These are phyloP conservation scores for Rubia yunnanensis DNA, from an alignment of 257 asterid species.

Conservation along the genomic window DNA sequence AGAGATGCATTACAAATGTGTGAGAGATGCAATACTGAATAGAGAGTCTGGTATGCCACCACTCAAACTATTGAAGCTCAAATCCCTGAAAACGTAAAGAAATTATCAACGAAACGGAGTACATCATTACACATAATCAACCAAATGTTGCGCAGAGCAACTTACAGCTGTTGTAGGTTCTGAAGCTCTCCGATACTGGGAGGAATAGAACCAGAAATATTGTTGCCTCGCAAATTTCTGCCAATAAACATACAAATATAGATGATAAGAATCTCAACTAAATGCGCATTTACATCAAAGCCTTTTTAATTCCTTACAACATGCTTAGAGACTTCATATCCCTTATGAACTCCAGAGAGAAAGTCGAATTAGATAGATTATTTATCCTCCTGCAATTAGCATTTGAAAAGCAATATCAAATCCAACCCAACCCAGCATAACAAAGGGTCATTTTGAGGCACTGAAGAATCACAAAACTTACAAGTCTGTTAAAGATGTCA, in stretches of 20 bases:
- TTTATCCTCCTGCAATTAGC: constrained; percentile 64
- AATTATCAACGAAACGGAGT: background rate
- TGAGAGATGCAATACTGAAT: constrained; percentile 42
- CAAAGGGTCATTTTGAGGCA: constrained; percentile 2
- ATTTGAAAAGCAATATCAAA: constrained; percentile 12
- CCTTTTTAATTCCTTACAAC: constrained; percentile 39
- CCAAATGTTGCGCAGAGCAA: background rate
- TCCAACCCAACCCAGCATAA: background rate
- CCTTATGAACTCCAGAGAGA: constrained; percentile 52
- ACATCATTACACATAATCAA: background rate
- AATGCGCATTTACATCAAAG: background rate
- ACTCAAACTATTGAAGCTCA: constrained; percentile 77
- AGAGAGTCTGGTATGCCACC: constrained; percentile 51
- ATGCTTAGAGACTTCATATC: constrained; percentile 37
- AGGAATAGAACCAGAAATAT: constrained; percentile 72
- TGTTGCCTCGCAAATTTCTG: constrained; percentile 69
- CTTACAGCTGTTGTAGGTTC: constrained; percentile 55
- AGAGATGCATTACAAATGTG: constrained; percentile 37
- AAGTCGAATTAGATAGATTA: constrained; percentile 59
- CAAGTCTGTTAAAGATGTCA: constrained; percentile 54
- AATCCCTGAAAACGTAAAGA: constrained; percentile 50
- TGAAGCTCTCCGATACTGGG: constrained; percentile 37
- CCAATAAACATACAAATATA: background rate
- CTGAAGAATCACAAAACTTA: constrained; percentile 23
- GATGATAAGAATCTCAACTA: background rate